Conservation (phyloP, 1,139 yeast genomes). For the Diutina rugosa region DNA sequence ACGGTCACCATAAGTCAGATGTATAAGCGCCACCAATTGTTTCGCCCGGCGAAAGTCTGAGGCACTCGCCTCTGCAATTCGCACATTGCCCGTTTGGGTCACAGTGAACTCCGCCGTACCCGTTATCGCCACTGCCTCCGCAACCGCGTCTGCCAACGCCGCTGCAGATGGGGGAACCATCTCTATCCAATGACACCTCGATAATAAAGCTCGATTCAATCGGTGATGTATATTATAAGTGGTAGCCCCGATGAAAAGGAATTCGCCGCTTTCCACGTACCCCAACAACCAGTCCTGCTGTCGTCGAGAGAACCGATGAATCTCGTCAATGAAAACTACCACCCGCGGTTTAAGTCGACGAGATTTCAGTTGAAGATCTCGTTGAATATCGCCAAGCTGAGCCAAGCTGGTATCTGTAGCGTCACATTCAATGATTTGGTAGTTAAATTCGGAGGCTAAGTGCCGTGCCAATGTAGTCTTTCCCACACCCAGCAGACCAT, state of each 20-base stretch:
- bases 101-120: neutral
- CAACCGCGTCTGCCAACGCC: conserved; percentile 13
- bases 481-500: conserved; percentile 37
- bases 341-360: conserved; percentile 11
- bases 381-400: conserved; percentile 16
- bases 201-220: conserved; percentile 23
- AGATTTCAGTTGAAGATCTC: conserved; percentile 14
- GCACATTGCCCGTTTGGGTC: neutral
- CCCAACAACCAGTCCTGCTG: conserved; percentile 33
- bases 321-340: conserved; percentile 31
- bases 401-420: conserved; percentile 25
- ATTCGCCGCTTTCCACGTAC: conserved; percentile 24
- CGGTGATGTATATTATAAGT: conserved; percentile 19
- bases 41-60: neutral
- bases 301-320: conserved; percentile 24
- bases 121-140: neutral
- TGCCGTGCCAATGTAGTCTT: conserved; percentile 31
- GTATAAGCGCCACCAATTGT: neutral
- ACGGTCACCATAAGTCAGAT: neutral
- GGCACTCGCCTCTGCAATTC: neutral
- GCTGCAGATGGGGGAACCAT: conserved; percentile 10
- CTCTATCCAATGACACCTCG: conserved; percentile 27
- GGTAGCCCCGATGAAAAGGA: conserved; percentile 35
- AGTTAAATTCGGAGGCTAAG: conserved; percentile 19
- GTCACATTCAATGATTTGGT: conserved; percentile 25